Evolutionary conservation across 2,329 filamentous ascomycete genomes (phyloP), one percentile per base, ranked within the genome.

Genomic region (Aureobasidium lini): DNA sequence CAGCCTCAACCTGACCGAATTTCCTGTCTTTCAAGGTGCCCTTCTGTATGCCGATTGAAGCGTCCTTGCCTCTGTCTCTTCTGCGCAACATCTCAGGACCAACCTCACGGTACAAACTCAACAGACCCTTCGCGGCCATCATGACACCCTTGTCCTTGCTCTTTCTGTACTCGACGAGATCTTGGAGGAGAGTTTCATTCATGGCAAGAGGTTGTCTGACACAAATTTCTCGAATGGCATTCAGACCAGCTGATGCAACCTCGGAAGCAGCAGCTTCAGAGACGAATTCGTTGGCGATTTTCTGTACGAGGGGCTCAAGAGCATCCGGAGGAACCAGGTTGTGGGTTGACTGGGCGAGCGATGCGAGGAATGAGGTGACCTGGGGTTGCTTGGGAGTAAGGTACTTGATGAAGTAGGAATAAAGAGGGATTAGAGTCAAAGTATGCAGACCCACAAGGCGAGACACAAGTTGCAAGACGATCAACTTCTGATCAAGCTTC

Each of bases 121-220:
- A 79, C 6, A 99, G 78, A 64, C 94, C 93, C 72, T 94, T 93
- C 13, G 93, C 91, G 7, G 94, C 94, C 94, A 99, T 97, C 83
- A 95, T 92, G n/a, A 94, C 89, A 61, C 93, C 92, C 78, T 97
- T 99, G 70, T 99, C 94, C 71, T 99, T 99, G 70, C 90, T 95
- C 79, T 95, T 96, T 62, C 90, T 84, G 75, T 99, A 97, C 78
- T 94, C 88, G 9, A 97, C 91, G 56, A 99, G 76, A 78, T 99
- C 94, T 72, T 99, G 93, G 32, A 99, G 77, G n/a, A 99, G 76
- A 0, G 92, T 96, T 64, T 97, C 92, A 54, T 85, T 91, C 89
- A 99, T 97, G 6, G 92, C 92, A n/a, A 97, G 78, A 1, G 94
- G 93, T 69, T 99, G 94, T 64, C 94, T 83, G 2, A 86, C 87